Conservation (phyloP, 768 basidiomycete genomes). For the Tricholoma hemisulphureum region DNA sequence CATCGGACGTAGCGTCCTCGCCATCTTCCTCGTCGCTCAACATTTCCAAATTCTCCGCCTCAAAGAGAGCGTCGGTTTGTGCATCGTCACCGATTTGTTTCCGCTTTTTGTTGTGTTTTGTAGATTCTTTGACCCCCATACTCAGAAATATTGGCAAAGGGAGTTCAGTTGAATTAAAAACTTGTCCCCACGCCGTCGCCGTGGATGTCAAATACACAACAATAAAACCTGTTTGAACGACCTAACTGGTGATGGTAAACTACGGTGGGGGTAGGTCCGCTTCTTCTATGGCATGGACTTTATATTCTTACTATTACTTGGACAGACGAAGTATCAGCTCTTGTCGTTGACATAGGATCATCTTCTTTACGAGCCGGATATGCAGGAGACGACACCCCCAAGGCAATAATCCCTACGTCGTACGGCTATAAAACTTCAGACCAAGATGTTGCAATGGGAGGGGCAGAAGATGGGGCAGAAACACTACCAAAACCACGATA, state of each 20-base stretch:
- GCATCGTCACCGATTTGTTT: constrained; percentile 48
- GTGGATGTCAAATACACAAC: constrained; percentile 6
- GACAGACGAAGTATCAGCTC: constrained; percentile 93
- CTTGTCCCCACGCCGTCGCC: neutral
- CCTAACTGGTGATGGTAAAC: constrained; percentile 61
- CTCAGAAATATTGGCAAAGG: constrained; percentile 26
- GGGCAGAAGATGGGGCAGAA: constrained; percentile 38
- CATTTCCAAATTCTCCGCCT: constrained; percentile 61
- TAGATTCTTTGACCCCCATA: constrained; percentile 28
- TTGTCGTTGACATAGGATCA: constrained; percentile 93
- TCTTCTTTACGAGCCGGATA: constrained; percentile 92
- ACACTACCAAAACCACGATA: constrained; percentile 37
- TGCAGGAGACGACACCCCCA: constrained; percentile 95
- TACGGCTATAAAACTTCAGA: constrained; percentile 72
- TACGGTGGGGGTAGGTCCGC: constrained; percentile 75
- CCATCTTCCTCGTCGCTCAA: constrained; percentile 67
- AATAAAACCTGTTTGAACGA: constrained; percentile 20
- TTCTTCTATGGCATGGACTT: constrained; percentile 1
- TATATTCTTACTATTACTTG: constrained; percentile 5
- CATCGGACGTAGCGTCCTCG: constrained; percentile 48
- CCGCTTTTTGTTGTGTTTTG: constrained; percentile 52
- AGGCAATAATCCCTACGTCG: constrained; percentile 84
- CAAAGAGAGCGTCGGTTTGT: constrained; percentile 30
- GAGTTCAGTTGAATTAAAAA: neutral
- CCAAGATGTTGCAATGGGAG: constrained; percentile 55